Base-by-base conservation (phyloP, 441 rosid genomes). In the Gossypium laxum region DNA sequence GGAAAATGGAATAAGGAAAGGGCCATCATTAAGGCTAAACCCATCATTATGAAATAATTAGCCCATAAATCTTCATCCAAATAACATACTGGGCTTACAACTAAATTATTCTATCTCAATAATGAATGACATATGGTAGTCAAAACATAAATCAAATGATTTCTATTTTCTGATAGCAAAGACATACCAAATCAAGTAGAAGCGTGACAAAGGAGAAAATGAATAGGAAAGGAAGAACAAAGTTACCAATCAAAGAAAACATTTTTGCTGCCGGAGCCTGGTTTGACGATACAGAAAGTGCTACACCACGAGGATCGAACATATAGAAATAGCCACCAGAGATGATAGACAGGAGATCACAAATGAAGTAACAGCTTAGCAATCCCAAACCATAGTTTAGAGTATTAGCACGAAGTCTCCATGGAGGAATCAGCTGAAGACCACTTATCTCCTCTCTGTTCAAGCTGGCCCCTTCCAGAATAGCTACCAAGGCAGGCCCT, bases 391-490 rank as follows among this genome's bases (percentile, higher is more conserved):
- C 99, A 84, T 94, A 94, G 84, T 83, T 90, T 64, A 94, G 88
- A 72, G 90, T 92, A 81, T 86, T 87, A 57, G 91, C 89, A 75
- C 92, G 87, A 74, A 94, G 88, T 83, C 87, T 88, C 97, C 99
- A 90, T 21, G 97, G 97, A 56, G 99, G 97, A 41, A 88, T 92
- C 75, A 91, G 89, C 86, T 94, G 99, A 82, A 94, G 97, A 82
- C 88, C 84, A 80, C 94, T 82, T 15, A 94, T 82, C 79, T 94
- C 99, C 83, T 94, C 99, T 81, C 90, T 88, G 78, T 75, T 92
- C 86, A 92, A 86, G 79, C 82, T 85, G 79, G 78, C 90, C 74
- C 97, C 99, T 84, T 94, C 99, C 64, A 94, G 79, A 78, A 94
- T 78, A 71, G 88, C 99, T 69, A 94, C 85, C 71, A 94, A 60